phyloP scores from a whole-genome alignment of 2,329 filamentous ascomycete genomes.

The Aspergillus melleus region DNA sequence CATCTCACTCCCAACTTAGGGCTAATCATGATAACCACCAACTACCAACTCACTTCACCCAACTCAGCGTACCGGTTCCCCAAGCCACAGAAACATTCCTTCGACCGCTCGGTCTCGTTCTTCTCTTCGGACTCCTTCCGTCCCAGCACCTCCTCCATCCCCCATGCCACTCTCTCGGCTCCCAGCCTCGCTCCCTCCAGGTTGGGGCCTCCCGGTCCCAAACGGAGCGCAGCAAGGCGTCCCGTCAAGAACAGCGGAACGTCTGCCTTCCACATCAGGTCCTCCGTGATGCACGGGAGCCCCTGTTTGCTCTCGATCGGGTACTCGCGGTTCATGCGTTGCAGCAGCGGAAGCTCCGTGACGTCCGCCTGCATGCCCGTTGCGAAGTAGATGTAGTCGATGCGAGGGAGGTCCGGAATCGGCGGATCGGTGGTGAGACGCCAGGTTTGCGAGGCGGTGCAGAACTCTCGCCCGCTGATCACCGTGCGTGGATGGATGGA shows the following conservation, averaged over 20 bases:
- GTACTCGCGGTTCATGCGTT: slow-evolving; percentile 58
- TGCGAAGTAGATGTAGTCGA: slow-evolving; percentile 74
- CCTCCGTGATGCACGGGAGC: slow-evolving; percentile 71
- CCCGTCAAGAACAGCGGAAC: slow-evolving; percentile 73
- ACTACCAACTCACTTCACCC: slow-evolving; percentile 16
- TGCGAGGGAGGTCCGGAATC: slow-evolving; percentile 48
- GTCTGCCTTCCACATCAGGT: slow-evolving; percentile 72
- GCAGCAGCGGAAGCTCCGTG: slow-evolving; percentile 59
- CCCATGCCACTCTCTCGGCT: slow-evolving; percentile 72
- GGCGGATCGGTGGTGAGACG: slow-evolving; percentile 55
- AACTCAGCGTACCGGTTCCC: slow-evolving; percentile 41
- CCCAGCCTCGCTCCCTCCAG: slow-evolving; percentile 71
- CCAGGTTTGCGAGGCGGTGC: slow-evolving; percentile 51
- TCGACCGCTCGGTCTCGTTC: slow-evolving; percentile 25
- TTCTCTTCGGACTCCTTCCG: slow-evolving; percentile 20
- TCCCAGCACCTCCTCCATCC: slow-evolving; percentile 60
- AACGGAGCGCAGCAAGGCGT: slow-evolving; percentile 63
- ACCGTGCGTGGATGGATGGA: slow-evolving; percentile 59
- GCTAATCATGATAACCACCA: background rate
- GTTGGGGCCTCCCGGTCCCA: slow-evolving; percentile 73
- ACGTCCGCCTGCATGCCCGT: slow-evolving; percentile 70
- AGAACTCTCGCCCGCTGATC: slow-evolving; percentile 55
- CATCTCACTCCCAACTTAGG: background rate
- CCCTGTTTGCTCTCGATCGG: slow-evolving; percentile 66
- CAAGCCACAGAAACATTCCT: slow-evolving; percentile 41